phyloP scores from a whole-genome alignment of 2,329 filamentous ascomycete species.

The Nemania serpens region DNA sequence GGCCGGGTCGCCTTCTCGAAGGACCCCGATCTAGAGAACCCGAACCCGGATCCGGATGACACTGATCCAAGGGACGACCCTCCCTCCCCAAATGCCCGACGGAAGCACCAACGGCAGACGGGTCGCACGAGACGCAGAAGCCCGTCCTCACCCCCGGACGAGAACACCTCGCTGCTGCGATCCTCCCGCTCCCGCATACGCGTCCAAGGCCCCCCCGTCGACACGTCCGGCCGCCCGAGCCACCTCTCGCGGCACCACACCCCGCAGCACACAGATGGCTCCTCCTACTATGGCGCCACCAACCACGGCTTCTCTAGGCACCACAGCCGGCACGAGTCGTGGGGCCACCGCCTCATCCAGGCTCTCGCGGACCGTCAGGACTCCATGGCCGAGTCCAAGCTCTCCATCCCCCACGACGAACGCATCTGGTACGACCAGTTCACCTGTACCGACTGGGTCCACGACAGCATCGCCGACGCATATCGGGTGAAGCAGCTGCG shows the following conservation, averaged over 20 bases:
- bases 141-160: slow-evolving; percentile 44
- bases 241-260: slow-evolving; percentile 49
- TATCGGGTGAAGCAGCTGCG: slow-evolving; percentile 84
- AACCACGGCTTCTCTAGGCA: slow-evolving; percentile 47
- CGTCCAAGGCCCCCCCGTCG: slow-evolving; percentile 42
- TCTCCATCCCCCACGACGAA: slow-evolving; percentile 74
- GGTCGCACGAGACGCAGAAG: slow-evolving; percentile 32
- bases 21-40: slow-evolving; percentile 12
- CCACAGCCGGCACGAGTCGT: slow-evolving; percentile 63
- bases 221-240: slow-evolving; percentile 33
- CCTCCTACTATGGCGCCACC: slow-evolving; percentile 17
- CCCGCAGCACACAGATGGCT: slow-evolving; percentile 35
- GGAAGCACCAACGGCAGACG: slow-evolving; percentile 31
- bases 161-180: slow-evolving; percentile 51
- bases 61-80: slow-evolving; percentile 8
- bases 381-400: slow-evolving; percentile 66
- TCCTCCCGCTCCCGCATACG: slow-evolving; percentile 49
- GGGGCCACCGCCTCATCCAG: slow-evolving; percentile 64
- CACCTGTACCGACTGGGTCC: slow-evolving; percentile 96
- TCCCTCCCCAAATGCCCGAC: slow-evolving; percentile 30
- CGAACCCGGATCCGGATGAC: background rate
- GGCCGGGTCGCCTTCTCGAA: slow-evolving; percentile 25
- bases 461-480: slow-evolving; percentile 94
- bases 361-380: slow-evolving; percentile 64
- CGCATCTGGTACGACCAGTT: slow-evolving; percentile 99